A percentile compares a stretch with the other conserved stretches of the same genome.
These are phyloP conservation scores for Gossypium anomalum DNA, from an alignment of 345 rosid species.

Conservation along the genomic window DNA sequence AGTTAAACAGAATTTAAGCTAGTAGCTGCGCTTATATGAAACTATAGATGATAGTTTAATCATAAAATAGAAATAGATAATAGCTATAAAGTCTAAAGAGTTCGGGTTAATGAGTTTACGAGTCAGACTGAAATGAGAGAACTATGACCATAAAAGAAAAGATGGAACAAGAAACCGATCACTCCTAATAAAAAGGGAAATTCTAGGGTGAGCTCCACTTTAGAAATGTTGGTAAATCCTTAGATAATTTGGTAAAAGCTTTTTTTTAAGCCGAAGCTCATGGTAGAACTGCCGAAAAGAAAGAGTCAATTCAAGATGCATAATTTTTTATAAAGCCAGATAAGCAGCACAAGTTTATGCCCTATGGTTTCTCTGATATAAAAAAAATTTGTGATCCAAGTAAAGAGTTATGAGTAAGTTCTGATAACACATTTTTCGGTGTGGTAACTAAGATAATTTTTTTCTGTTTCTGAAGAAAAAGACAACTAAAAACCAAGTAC, in stretches of 20 bases:
- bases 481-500: neutral
- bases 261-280: too few relatives aligned
- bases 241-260: too few relatives aligned
- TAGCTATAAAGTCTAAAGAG: neutral
- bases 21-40: neutral
- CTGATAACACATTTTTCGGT: neutral
- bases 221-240: too few relatives aligned
- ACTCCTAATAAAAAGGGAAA: neutral
- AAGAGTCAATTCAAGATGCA: neutral
- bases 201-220: too few relatives aligned
- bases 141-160: neutral
- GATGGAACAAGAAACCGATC: constrained; percentile 2
- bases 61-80: neutral
- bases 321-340: neutral
- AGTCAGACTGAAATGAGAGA: neutral
- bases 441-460: neutral
- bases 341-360: neutral
- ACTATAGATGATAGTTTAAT: neutral
- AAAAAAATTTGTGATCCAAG: neutral
- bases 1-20: neutral
- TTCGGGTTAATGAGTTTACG: neutral
- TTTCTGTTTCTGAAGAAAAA: neutral
- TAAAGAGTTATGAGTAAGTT: neutral
- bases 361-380: neutral
- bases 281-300: neutral